These are phyloP conservation scores for Fusarium chaquense DNA, from an alignment of 2,329 filamentous ascomycete genomes.

Conservation along the genomic window DNA sequence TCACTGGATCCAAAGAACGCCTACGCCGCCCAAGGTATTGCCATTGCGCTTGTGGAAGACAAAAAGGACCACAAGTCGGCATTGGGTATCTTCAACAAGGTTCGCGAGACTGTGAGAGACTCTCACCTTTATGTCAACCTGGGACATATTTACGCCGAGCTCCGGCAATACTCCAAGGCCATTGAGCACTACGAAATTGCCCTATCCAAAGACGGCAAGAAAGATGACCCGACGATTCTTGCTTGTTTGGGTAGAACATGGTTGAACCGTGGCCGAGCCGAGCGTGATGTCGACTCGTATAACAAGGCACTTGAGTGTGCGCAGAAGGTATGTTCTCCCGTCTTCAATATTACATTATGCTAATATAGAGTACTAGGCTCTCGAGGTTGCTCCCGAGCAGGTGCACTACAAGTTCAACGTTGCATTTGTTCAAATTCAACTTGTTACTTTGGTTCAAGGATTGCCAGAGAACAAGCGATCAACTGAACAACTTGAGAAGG, in stretches of 20 bases:
- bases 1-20: slow-evolving; percentile 96
- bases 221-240: slow-evolving; percentile 80
- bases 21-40: slow-evolving; percentile 95
- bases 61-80: slow-evolving; percentile 88
- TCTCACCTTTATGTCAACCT: slow-evolving; percentile 91
- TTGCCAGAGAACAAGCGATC: slow-evolving; percentile 82
- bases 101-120: slow-evolving; percentile 90
- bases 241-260: slow-evolving; percentile 90
- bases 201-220: slow-evolving; percentile 79
- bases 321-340: slow-evolving; percentile 66
- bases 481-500: slow-evolving; percentile 82
- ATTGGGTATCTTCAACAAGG: slow-evolving; percentile 87
- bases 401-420: slow-evolving; percentile 97
- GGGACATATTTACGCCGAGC: slow-evolving; percentile 90
- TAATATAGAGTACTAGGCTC: slow-evolving; percentile 65
- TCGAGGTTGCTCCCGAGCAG: slow-evolving; percentile 83
- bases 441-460: slow-evolving; percentile 82
- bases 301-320: slow-evolving; percentile 70
- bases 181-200: slow-evolving; percentile 96
- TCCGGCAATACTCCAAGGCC: slow-evolving; percentile 89
- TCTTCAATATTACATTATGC: neutral
- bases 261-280: slow-evolving; percentile 79
- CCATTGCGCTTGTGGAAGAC: slow-evolving; percentile 93
- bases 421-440: slow-evolving; percentile 95
- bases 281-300: slow-evolving; percentile 69